Conservation (phyloP, 2,329 filamentous ascomycete genomes). For the Ophiocordyceps camponoti-floridani region DNA sequence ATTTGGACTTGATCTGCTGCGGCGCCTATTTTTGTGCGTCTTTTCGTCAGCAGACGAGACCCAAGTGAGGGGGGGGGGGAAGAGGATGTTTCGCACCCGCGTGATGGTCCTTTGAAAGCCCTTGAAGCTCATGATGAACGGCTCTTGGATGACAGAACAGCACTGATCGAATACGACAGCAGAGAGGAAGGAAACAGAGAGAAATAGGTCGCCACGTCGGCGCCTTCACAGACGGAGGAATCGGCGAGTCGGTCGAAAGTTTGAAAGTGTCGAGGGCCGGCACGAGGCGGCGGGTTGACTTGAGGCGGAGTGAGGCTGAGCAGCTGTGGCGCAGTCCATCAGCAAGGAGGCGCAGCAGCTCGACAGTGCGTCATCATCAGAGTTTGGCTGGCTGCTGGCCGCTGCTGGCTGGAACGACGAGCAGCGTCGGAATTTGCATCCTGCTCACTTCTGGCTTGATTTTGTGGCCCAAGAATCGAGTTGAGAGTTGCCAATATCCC, state of each 20-base stretch:
- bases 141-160: not conserved
- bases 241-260: not conserved
- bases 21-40: constrained; percentile 43
- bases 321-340: not conserved
- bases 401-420: too few species aligned
- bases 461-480: too few species aligned
- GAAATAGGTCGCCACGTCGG: constrained; percentile 1
- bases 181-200: not conserved
- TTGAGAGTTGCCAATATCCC: too few species aligned
- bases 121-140: constrained; percentile 76
- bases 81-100: constrained; percentile 57
- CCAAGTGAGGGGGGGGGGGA: constrained; percentile 12
- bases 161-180: not conserved
- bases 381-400: too few species aligned
- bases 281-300: not conserved
- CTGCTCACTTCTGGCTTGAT: too few species aligned
- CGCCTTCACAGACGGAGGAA: not conserved
- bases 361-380: not conserved
- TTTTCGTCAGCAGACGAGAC: not conserved
- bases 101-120: constrained; percentile 82
- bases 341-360: constrained; percentile 2
- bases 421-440: too few species aligned
- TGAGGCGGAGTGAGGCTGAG: not conserved
- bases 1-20: constrained; percentile 77
- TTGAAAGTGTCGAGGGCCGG: not conserved